These are phyloP conservation scores for Sugiyamaella marilandica DNA, from an alignment of 805 yeast species.

Conservation along the genomic window DNA sequence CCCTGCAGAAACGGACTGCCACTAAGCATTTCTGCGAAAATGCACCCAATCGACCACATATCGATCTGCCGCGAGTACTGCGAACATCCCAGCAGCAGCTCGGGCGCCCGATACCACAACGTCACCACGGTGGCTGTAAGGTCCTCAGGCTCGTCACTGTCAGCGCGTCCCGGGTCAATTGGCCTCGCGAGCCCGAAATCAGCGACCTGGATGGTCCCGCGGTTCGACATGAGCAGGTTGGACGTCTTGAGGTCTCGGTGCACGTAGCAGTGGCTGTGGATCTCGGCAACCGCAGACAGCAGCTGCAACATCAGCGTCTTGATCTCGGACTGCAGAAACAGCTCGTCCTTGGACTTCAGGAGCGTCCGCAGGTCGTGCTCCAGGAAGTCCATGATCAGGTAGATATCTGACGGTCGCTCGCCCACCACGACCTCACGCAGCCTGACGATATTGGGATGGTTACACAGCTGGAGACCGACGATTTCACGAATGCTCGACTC, in stretches of 20 bases:
- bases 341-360: constrained; percentile 23
- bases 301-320: constrained; percentile 29
- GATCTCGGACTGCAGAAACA: constrained; percentile 29
- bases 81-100: constrained; percentile 42
- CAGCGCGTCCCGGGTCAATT: constrained; percentile 40
- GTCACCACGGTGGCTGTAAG: constrained; percentile 41
- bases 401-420: constrained; percentile 16
- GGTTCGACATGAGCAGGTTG: constrained; percentile 66
- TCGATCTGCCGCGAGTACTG: constrained; percentile 36
- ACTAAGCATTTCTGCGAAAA: constrained; percentile 47
- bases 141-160: constrained; percentile 16
- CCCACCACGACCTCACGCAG: constrained; percentile 51
- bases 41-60: constrained; percentile 58
- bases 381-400: constrained; percentile 31
- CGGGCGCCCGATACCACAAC: constrained; percentile 42
- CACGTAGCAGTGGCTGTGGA: constrained; percentile 26
- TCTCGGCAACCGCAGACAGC: constrained; percentile 22
- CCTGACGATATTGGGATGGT: constrained; percentile 49
- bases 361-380: constrained; percentile 29
- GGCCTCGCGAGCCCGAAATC: constrained; percentile 73
- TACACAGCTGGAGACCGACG: constrained; percentile 45
- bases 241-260: constrained; percentile 93
- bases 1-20: constrained; percentile 40
- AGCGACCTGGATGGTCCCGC: constrained; percentile 72
- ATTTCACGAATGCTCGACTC: constrained; percentile 64